A percentile compares a stretch with the other conserved stretches of the same genome.
Conservation (phyloP, 495 filamentous ascomycete genomes). For the Penicillium samsonianum region DNA sequence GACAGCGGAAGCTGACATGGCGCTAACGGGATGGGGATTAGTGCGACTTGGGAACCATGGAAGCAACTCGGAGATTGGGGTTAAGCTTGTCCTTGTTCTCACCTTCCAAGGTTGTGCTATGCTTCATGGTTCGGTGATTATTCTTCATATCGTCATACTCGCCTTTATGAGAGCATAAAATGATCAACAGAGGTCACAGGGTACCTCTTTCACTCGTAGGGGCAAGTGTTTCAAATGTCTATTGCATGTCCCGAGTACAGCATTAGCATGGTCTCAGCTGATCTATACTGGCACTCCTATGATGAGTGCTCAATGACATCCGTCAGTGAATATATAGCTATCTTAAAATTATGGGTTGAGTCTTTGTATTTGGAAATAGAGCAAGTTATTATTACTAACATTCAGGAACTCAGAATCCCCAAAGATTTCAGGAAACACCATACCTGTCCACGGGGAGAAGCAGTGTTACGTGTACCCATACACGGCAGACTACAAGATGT, state of each 20-base stretch:
- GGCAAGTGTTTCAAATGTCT: not conserved
- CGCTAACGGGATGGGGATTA: constrained; percentile 6
- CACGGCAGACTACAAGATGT: not conserved
- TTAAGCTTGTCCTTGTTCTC: constrained; percentile 14
- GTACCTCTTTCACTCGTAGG: not conserved
- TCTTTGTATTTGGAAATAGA: too few relatives aligned
- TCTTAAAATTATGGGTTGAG: too few relatives aligned
- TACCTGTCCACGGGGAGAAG: too few relatives aligned
- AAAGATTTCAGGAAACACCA: too few relatives aligned
- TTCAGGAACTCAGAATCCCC: too few relatives aligned
- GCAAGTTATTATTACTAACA: too few relatives aligned
- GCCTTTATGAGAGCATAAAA: not conserved
- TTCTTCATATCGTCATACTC: not conserved
- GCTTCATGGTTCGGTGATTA: not conserved
- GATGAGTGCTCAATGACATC: too few relatives aligned
- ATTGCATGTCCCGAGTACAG: not conserved
- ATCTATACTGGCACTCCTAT: not conserved
- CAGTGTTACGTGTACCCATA: not conserved
- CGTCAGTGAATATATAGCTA: too few relatives aligned
- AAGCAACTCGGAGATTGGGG: constrained; percentile 16
- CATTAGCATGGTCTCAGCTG: not conserved
- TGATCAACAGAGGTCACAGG: not conserved
- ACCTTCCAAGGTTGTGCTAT: not conserved
- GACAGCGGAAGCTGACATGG: constrained; percentile 7
- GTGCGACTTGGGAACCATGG: not conserved